Evolutionary conservation across 768 basidiomycete genomes (phyloP), one percentile per base, ranked within the genome.

Genomic region (Boletus rubroflammeus): DNA sequence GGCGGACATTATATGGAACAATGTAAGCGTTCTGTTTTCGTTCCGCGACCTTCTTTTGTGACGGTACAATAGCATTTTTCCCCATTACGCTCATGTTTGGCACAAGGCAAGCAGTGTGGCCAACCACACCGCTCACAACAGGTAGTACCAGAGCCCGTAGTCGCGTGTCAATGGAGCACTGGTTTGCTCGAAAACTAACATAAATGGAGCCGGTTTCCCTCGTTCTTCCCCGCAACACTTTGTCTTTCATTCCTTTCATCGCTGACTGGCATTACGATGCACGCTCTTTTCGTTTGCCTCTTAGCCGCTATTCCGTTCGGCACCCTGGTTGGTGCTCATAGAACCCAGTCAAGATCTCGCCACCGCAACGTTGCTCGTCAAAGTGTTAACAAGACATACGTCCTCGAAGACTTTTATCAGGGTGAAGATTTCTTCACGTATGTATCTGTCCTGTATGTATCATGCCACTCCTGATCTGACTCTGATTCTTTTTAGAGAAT

Each of bases 371-470:
- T 64, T 29, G 55, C 60, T 31, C 70, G 66, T 51, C 54, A 49
- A 26, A 58, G 46, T 42, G 50, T 55, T 39, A 71, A 56, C 54
- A 63, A 62, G 41, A 62, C 66, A 10, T 81, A 75, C 63, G 57
- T 31, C 21, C 54, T 80, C 31, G 46, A 70, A 19, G 75, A 79
- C 57, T 63, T 71, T 42, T 79, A 72, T 57, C 67, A 73, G 43
- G 85, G 83, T 10, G 60, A 82, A 9, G 76, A 74, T 47, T 88
- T 90, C 70, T 72, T 88, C 53, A 73, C 80, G 86, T 88, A 62
- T 43, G 72, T 75, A 19, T 31, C 47, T 23, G 14, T 39, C 13
- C 10, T 19, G n/a, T 34, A 25, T 26, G 8, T 42, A 26, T 11
- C 49, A 2, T 46, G 26, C 14, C 40, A 43, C 41, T n/a, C 29